Evolutionary conservation across 2,329 filamentous ascomycete genomes (phyloP).

Genomic region (Aspergillus oerlinghausenensis): DNA sequence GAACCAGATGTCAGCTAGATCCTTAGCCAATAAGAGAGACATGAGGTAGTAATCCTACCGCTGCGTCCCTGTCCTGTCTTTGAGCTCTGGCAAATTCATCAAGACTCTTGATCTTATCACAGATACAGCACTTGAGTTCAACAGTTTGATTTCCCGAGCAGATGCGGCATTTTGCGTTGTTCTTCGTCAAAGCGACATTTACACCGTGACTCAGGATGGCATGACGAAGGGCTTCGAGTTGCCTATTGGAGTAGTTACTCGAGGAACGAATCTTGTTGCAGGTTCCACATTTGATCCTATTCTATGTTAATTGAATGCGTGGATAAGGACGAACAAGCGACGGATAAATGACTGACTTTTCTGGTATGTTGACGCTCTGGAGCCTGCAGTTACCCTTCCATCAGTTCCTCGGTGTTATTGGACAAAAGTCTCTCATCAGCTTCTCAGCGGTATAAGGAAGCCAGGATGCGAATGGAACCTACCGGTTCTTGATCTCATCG

Average conservation of each 20-base stretch:
- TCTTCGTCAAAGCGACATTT: slow-evolving; percentile 11
- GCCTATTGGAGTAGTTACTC: slow-evolving; percentile 44
- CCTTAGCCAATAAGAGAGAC: not conserved
- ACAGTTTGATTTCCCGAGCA: slow-evolving; percentile 42
- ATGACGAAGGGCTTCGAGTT: slow-evolving; percentile 36
- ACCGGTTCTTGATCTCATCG: slow-evolving; percentile 19
- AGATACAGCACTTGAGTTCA: slow-evolving; percentile 48
- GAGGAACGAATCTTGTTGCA: slow-evolving; percentile 41
- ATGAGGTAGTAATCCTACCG: slow-evolving; percentile 33
- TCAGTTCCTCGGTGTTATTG: not conserved
- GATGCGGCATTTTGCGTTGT: slow-evolving; percentile 36
- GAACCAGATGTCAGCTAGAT: not conserved
- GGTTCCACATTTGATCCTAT: slow-evolving; percentile 44
- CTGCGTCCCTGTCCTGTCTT: slow-evolving; percentile 42
- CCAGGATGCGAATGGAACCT: slow-evolving; percentile 1
- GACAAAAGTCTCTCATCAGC: no score
- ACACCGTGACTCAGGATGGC: slow-evolving; percentile 16
- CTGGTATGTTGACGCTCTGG: slow-evolving; percentile 23
- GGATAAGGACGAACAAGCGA: not conserved
- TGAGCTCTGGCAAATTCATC: slow-evolving; percentile 49
- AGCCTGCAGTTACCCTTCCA: slow-evolving; percentile 15
- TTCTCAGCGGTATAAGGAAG: not conserved
- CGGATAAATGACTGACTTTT: slow-evolving; percentile 24
- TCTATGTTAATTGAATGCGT: slow-evolving; percentile 1
- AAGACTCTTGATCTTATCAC: slow-evolving; percentile 43